These are phyloP conservation scores for Parietaria judaica DNA, from an alignment of 306 rosid species.

Conservation along the genomic window DNA sequence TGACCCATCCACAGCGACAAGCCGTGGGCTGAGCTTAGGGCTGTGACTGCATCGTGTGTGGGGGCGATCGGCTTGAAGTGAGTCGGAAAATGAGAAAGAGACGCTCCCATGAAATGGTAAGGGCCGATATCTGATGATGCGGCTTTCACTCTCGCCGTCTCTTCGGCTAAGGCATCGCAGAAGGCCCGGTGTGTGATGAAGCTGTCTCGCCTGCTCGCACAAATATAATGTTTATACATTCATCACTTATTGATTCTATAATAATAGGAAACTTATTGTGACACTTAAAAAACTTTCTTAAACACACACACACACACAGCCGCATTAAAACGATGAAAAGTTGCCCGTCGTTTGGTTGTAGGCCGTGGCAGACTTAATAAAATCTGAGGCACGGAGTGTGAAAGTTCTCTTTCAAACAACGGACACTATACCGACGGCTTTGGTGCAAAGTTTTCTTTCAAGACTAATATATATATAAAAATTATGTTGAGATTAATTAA, in stretches of 20 bases:
- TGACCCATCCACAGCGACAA: conserved; percentile 52
- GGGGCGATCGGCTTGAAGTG: conserved; percentile 48
- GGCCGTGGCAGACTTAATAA: too few species aligned
- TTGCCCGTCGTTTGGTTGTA: too few species aligned
- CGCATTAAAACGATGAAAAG: not conserved
- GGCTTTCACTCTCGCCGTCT: conserved; percentile 76
- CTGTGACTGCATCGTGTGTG: conserved; percentile 19
- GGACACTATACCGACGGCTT: too few species aligned
- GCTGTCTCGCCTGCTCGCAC: conserved; percentile 72
- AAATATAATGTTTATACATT: not conserved
- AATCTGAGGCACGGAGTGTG: too few species aligned
- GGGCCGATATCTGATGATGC: conserved; percentile 21
- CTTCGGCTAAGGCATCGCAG: conserved; percentile 94
- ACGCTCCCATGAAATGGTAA: conserved; percentile 43
- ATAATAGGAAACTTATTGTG: too few species aligned
- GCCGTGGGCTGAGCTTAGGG: conserved; percentile 16
- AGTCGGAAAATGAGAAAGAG: conserved; percentile 33
- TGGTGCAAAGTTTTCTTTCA: too few species aligned
- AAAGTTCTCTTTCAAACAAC: too few species aligned
- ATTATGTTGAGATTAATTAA: too few species aligned
- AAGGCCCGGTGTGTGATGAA: conserved; percentile 89
- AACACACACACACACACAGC: not conserved
- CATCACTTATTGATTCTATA: not conserved
- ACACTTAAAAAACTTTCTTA: too few species aligned
- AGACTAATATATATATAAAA: too few species aligned